Evolutionary conservation across 2,329 filamentous ascomycete species (phyloP).

Genomic region (Venturiaceae sp.): DNA sequence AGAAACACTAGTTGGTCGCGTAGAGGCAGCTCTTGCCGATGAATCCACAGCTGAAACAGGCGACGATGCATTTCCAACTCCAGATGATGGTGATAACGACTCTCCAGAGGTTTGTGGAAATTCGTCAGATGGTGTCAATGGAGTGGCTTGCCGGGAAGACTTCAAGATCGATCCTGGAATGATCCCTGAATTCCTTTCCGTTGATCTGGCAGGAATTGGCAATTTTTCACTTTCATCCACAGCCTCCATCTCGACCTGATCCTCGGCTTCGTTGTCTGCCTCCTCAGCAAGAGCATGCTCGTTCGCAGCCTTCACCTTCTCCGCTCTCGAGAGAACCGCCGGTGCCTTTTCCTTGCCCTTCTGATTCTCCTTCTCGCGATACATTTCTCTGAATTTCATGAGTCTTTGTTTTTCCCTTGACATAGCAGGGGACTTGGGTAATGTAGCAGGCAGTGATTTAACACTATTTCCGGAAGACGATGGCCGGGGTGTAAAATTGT

Average conservation of each 20-base stretch:
- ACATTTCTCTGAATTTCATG: slow-evolving; percentile 87
- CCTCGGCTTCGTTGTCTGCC: neutral
- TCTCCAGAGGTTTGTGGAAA: neutral
- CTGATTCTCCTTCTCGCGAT: slow-evolving; percentile 51
- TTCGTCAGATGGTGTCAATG: neutral
- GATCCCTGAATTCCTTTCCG: neutral
- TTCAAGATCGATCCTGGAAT: neutral
- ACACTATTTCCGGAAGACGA: slow-evolving; percentile 16
- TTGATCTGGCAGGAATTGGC: neutral
- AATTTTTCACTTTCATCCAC: neutral
- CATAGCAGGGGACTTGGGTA: slow-evolving; percentile 43
- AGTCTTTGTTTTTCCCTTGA: slow-evolving; percentile 84
- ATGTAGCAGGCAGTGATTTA: slow-evolving; percentile 33
- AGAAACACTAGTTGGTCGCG: slow-evolving; percentile 2
- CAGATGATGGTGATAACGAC: neutral
- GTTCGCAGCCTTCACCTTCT: neutral
- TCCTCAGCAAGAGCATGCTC: neutral
- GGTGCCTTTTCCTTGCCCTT: slow-evolving; percentile 6
- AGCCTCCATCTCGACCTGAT: neutral
- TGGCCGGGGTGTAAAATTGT: slow-evolving; percentile 15
- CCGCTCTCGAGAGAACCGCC: neutral
- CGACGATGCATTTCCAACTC: neutral
- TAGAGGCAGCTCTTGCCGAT: neutral
- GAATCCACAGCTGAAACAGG: slow-evolving; percentile 3
- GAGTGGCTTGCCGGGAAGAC: neutral